Conservation (phyloP, 225 moss, liverwort and hornwort genomes). For the Pseudisothecium myosuroides region DNA sequence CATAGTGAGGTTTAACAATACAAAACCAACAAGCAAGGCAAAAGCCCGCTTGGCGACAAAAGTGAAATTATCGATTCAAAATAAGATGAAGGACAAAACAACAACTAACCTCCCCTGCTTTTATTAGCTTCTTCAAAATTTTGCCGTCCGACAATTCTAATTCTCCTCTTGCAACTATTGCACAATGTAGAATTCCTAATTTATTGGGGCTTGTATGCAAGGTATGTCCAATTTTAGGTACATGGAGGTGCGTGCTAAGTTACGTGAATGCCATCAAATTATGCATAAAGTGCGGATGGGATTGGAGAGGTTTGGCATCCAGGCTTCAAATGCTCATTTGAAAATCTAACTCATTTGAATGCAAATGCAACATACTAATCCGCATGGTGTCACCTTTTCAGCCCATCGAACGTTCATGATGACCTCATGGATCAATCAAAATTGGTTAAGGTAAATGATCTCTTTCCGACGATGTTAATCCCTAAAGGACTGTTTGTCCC, state of each 20-base stretch:
- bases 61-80: neutral
- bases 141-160: fast-evolving
- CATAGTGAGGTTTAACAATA: neutral
- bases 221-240: neutral
- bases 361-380: neutral
- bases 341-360: neutral
- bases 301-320: neutral
- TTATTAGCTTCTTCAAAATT: neutral
- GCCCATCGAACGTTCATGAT: no score
- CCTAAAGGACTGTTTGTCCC: no score
- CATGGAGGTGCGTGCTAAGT: fast-evolving
- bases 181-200: neutral
- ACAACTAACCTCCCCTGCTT: fast-evolving
- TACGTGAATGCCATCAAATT: neutral
- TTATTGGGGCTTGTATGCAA: neutral
- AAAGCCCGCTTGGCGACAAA: fast-evolving
- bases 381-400: no score
- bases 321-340: neutral
- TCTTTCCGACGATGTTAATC: no score
- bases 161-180: neutral
- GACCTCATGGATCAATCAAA: neutral
- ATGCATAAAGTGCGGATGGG: neutral
- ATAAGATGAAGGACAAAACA: neutral
- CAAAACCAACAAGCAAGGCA: neutral
- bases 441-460: neutral